Conservation (phyloP, 1,284 basidiomycete species). For the Quambalaria eucalypti region DNA sequence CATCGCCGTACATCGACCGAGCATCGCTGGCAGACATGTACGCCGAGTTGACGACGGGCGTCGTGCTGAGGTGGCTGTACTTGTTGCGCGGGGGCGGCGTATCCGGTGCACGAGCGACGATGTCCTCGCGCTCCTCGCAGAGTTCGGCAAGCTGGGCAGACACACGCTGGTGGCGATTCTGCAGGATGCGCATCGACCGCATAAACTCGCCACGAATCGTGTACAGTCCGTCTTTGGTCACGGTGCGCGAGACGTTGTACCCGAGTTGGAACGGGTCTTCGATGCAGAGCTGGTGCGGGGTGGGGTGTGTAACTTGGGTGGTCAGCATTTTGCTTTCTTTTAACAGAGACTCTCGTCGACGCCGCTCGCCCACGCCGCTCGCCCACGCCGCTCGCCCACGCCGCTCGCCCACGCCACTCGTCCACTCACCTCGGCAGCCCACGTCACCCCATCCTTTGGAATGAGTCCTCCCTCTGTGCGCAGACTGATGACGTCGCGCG, state of each 20-base stretch:
- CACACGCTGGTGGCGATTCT: constrained; percentile 28
- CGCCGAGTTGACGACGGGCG: not conserved
- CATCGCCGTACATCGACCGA: not conserved
- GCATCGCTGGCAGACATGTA: not conserved
- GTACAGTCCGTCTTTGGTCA: constrained; percentile 90
- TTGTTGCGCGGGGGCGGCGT: constrained; percentile 12
- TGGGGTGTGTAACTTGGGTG: not conserved
- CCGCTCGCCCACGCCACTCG: constrained; percentile 71
- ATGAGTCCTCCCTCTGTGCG: constrained; percentile 65
- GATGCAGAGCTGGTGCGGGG: constrained; percentile 46
- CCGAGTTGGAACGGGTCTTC: constrained; percentile 87
- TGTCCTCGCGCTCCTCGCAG: constrained; percentile 44
- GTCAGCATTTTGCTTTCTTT: not conserved
- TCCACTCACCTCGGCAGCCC: constrained; percentile 70
- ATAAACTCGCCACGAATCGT: constrained; percentile 97
- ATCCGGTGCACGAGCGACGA: constrained; percentile 40
- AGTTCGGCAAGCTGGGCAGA: constrained; percentile 36
- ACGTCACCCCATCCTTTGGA: constrained; percentile 83
- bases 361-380: too few species aligned
- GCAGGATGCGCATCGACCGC: constrained; percentile 66
- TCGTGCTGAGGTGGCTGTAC: not conserved
- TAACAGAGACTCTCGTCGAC: constrained; percentile 78
- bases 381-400: constrained; percentile 52
- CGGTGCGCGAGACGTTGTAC: constrained; percentile 92
- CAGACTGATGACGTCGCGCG: constrained; percentile 82